These are phyloP conservation scores for Phytophthora gonapodyides DNA, from an alignment of 352 stramenopile species.

Conservation along the genomic window DNA sequence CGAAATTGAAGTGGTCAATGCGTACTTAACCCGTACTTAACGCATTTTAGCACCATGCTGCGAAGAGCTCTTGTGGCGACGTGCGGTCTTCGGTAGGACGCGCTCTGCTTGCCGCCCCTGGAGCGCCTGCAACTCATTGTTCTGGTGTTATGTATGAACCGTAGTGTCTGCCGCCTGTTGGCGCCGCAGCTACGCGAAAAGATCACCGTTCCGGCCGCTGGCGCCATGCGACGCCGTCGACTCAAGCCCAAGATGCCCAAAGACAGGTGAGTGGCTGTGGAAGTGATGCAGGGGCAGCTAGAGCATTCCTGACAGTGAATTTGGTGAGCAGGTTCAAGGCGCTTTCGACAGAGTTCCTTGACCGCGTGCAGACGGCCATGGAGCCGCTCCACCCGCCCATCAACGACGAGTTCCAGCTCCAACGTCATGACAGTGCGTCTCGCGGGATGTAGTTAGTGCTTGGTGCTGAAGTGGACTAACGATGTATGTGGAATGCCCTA, in stretches of 20 bases:
- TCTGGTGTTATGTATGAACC: constrained; percentile 6
- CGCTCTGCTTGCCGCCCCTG: constrained; percentile 3
- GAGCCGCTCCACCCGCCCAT: constrained; percentile 62
- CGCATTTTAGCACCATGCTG: constrained; percentile 20
- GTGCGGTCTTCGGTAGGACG: constrained; percentile 28
- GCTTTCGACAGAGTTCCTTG: constrained; percentile 60
- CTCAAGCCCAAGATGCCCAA: constrained; percentile 59
- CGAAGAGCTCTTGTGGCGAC: constrained; percentile 19
- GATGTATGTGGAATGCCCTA: neutral
- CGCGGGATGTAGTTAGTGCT: neutral
- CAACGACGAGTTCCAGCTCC: constrained; percentile 63
- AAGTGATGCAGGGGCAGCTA: neutral
- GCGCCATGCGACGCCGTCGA: constrained; percentile 29
- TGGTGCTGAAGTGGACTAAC: neutral
- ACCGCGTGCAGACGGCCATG: constrained; percentile 64
- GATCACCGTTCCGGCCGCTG: constrained; percentile 43
- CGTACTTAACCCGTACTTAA: constrained; percentile 16
- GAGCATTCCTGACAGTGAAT: neutral
- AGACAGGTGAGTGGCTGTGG: constrained; percentile 45
- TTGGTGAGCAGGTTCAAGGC: constrained; percentile 48
- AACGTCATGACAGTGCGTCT: constrained; percentile 43
- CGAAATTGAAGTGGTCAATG: constrained; percentile 24
- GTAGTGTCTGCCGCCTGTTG: constrained; percentile 17
- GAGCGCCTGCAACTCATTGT: constrained; percentile 5
- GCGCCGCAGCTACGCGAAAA: constrained; percentile 34